Base-by-base conservation (phyloP, 2,329 filamentous ascomycete genomes). In the Diaporthe vexans region DNA sequence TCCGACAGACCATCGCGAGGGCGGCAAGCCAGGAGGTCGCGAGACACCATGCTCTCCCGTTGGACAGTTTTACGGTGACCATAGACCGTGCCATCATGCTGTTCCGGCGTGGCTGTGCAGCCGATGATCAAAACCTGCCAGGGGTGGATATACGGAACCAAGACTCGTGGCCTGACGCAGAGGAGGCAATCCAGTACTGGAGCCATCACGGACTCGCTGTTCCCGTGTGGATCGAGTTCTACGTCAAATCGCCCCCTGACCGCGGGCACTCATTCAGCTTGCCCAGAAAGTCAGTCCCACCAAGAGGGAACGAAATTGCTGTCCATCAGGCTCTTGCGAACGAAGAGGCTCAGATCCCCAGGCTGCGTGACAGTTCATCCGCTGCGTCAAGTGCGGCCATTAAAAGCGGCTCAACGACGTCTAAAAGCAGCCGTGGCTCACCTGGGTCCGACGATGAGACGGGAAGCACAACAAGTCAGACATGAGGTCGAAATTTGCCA, bases 261-360 rank as follows among this genome's bases (percentile, higher is more conserved):
- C 33, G 63, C 2, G 46, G 63, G 1, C 63, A 67, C 46, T 67
- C 29, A 6, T 67, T 67, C 15, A 17, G 4, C 29, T 7, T 51
- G 1, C 46, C 46, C 7, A 67, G 46, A 33, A 67, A 40, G n/a
- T 29, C 46, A 35, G 63, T 67, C 15, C 63, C 63, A 7, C 63
- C 46, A 4, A 52, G 33, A 17, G 63, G 63, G 29, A 67, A 67
- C 11, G 63, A 67, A n/a, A 67, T 67, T 37, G 63, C 63, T 24
- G 24, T 52, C 1, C 63, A 67, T n/a, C 63, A 67, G 63, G 63
- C 63, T 6, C 63, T 67, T n/a, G 63, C 63, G 21, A 67, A 67
- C 46, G 63, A 67, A 37, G 63, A 67, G n/a, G 48, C 46, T 11
- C 63, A 37, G 46, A 52, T 67, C 29, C 63, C 33, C 29, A 26